phyloP scores from a whole-genome alignment of 352 stramenopile genomes.

The Globisporangium cystogenes region DNA sequence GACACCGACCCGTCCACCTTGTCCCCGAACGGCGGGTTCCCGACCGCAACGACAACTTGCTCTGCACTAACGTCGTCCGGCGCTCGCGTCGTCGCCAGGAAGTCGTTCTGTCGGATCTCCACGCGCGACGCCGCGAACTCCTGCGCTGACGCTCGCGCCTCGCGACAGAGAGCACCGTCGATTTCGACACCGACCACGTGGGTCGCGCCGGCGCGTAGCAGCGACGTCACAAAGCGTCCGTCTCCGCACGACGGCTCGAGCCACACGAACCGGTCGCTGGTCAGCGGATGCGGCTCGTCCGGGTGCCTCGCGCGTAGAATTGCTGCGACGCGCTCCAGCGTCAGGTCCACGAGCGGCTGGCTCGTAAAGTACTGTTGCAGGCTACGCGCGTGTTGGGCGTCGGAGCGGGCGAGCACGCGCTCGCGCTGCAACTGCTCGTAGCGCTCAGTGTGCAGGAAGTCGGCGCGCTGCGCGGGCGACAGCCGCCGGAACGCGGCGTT shows the following conservation, averaged over 20 bases:
- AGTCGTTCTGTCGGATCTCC: constrained; percentile 38
- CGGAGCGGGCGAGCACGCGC: constrained; percentile 13
- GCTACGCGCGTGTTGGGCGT: constrained; percentile 37
- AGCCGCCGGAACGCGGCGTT: constrained; percentile 30
- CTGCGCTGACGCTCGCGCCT: constrained; percentile 7
- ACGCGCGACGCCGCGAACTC: constrained; percentile 9
- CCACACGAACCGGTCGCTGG: constrained; percentile 28
- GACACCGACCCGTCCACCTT: constrained; percentile 7
- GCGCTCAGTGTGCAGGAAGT: constrained; percentile 48
- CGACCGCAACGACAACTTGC: constrained; percentile 35
- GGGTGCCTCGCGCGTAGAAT: constrained; percentile 7
- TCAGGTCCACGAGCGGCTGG: constrained; percentile 28
- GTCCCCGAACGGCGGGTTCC: constrained; percentile 66
- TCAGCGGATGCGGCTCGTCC: neutral
- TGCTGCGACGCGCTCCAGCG: constrained; percentile 23
- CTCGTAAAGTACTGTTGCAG: constrained; percentile 77
- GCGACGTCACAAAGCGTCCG: constrained; percentile 38
- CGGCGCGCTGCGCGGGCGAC: constrained; percentile 13
- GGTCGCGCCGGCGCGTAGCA: constrained; percentile 32
- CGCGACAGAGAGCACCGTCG: constrained; percentile 22
- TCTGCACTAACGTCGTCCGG: neutral
- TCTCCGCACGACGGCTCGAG: constrained; percentile 75
- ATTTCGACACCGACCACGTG: constrained; percentile 58
- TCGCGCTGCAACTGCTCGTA: constrained; percentile 30
- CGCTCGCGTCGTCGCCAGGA: constrained; percentile 32